Percentiles rank a stretch among this genome's conserved stretches.
These are phyloP conservation scores for Cyamopsis tetragonoloba DNA, from an alignment of 306 rosid species.

Conservation along the genomic window DNA sequence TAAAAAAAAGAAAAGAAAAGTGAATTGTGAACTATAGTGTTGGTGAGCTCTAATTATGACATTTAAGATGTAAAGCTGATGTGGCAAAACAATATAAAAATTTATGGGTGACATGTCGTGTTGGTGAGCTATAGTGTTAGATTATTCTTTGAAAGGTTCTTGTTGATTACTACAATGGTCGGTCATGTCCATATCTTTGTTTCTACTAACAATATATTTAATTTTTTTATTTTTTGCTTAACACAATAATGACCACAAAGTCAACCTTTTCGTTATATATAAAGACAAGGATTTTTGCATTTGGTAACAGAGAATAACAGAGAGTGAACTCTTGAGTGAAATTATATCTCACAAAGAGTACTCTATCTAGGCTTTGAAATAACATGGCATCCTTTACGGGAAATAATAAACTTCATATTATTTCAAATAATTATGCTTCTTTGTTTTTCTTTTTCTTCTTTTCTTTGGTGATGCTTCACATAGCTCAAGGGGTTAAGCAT, in stretches of 20 bases:
- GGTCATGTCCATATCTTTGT: constrained; percentile 25
- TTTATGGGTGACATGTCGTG: too few relatives aligned
- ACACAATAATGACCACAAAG: not conserved
- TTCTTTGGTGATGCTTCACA: constrained; percentile 13
- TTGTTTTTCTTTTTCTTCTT: constrained; percentile 6
- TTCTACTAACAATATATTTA: too few relatives aligned
- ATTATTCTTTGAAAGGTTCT: not conserved
- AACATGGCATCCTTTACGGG: constrained; percentile 22
- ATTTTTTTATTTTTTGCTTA: not conserved
- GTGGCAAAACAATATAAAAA: too few relatives aligned
- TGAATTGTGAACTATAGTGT: too few relatives aligned
- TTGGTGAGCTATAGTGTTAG: too few relatives aligned
- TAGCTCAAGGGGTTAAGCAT: not conserved
- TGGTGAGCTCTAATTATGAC: too few relatives aligned
- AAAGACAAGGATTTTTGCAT: not conserved
- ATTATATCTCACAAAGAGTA: constrained; percentile 1
- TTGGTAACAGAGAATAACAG: not conserved
- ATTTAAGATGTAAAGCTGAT: too few relatives aligned
- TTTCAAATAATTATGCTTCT: not conserved
- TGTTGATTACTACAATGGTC: constrained; percentile 6
- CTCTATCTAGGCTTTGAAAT: constrained; percentile 15
- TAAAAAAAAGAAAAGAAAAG: too few relatives aligned
- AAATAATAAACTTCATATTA: too few relatives aligned
- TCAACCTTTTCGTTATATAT: constrained; percentile 15
- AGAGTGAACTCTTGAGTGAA: constrained; percentile 7